A percentile compares a stretch with the other conserved stretches of the same genome.
Conservation (phyloP, 1,284 basidiomycete species). For the Trichosporon sp. region DNA sequence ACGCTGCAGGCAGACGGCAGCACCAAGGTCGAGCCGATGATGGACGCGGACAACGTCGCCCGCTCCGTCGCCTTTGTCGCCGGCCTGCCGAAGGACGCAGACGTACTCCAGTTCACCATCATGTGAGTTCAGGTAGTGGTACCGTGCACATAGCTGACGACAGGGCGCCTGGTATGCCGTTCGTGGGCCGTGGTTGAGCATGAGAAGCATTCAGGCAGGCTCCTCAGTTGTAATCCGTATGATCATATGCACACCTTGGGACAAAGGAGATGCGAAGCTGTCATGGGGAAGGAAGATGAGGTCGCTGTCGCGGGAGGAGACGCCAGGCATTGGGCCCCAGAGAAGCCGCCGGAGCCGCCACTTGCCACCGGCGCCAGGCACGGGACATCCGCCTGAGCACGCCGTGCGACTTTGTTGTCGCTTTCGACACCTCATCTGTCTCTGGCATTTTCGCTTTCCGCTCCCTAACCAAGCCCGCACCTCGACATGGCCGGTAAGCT, state of each 20-base stretch:
- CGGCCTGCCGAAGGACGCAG: slow-evolving; percentile 61
- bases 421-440: neutral
- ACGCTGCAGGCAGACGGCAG: slow-evolving; percentile 66
- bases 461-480: neutral
- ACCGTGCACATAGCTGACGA: neutral
- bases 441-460: neutral
- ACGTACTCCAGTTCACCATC: slow-evolving; percentile 57
- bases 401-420: neutral
- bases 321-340: neutral
- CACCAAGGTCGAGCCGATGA: slow-evolving; percentile 56
- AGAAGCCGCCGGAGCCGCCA: neutral
- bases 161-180: slow-evolving; percentile 23
- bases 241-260: neutral
- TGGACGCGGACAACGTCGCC: slow-evolving; percentile 59
- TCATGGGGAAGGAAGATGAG: neutral
- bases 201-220: too few species aligned
- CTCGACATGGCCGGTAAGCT: neutral
- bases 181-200: slow-evolving; percentile 19
- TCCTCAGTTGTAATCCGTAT: neutral
- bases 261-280: neutral
- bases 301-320: neutral
- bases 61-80: slow-evolving; percentile 67
- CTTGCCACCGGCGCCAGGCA: slow-evolving; percentile 1
- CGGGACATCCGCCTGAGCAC: neutral
- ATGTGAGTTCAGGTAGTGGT: slow-evolving; percentile 56